Percentiles rank a stretch among this genome's conserved stretches.
phyloP scores from a whole-genome alignment of 148 eudicot species.

The Rhododendron vialii region DNA sequence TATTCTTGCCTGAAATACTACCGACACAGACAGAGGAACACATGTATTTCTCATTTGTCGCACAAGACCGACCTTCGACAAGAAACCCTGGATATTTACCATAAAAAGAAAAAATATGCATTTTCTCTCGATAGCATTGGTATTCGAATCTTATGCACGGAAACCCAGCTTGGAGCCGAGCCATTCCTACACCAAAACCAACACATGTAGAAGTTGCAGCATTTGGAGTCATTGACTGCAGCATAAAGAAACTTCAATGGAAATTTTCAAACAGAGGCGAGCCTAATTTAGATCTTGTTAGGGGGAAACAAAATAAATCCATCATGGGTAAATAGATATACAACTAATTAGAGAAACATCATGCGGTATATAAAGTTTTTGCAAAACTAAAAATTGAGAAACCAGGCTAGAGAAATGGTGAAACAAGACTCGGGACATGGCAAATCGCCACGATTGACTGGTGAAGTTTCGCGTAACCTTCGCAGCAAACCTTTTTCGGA shows the following conservation, averaged over 20 bases:
- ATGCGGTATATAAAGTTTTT: no score
- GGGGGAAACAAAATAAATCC: background rate
- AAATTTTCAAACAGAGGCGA: background rate
- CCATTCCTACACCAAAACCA: background rate
- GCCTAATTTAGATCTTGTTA: background rate
- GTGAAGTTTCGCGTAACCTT: background rate
- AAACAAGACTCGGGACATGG: background rate
- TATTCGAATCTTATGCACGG: no score
- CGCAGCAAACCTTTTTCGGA: background rate
- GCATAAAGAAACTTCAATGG: background rate
- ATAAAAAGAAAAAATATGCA: no score
- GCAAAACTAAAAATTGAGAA: background rate
- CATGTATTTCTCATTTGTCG: no score
- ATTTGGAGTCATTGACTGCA: background rate
- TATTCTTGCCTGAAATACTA: no score
- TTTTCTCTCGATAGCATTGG: no score
- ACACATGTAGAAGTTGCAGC: background rate
- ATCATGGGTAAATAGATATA: background rate
- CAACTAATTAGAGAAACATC: background rate
- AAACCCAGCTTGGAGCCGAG: background rate
- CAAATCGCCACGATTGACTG: background rate
- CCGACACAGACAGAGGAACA: no score
- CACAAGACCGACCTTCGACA: no score
- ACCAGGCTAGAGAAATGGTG: background rate
- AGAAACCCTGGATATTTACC: no score